Evolutionary conservation across 176 grass and related monocot species (phyloP).

Genomic region (Carex myosuroides): DNA sequence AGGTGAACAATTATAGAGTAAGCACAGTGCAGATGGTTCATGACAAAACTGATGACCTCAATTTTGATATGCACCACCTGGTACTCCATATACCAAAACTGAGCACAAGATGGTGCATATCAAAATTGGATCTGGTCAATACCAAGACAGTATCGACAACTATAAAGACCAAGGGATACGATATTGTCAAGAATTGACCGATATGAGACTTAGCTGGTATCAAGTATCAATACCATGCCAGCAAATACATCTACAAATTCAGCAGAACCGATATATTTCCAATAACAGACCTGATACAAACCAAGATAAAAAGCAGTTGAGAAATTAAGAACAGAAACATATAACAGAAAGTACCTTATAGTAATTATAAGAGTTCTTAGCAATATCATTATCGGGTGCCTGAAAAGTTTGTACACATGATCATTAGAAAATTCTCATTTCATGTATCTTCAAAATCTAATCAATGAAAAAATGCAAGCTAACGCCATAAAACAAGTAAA

Average conservation of each 20-base stretch:
- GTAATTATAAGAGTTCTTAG: constrained; percentile 92
- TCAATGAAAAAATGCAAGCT: neutral
- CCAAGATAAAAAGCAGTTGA: neutral
- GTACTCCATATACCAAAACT: too few species aligned
- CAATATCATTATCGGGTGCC: constrained; percentile 93
- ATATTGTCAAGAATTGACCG: neutral
- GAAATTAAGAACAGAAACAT: neutral
- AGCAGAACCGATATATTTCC: neutral
- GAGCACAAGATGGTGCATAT: neutral
- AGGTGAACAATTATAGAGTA: too few species aligned
- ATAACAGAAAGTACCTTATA: constrained; percentile 53
- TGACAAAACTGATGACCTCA: neutral
- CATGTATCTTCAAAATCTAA: constrained; percentile 6
- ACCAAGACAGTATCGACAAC: neutral
- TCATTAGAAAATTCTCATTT: constrained; percentile 25
- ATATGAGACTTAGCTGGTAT: neutral
- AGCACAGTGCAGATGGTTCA: too few species aligned
- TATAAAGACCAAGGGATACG: neutral
- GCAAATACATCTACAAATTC: neutral
- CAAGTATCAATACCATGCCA: neutral
- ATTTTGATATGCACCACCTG: too few species aligned
- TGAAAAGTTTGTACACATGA: constrained; percentile 26
- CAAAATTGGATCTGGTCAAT: neutral
- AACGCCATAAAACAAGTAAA: neutral
- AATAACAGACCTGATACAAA: constrained; percentile 2